These are phyloP conservation scores for Raphanus sativus DNA, from an alignment of 345 rosid genomes.

Conservation along the genomic window DNA sequence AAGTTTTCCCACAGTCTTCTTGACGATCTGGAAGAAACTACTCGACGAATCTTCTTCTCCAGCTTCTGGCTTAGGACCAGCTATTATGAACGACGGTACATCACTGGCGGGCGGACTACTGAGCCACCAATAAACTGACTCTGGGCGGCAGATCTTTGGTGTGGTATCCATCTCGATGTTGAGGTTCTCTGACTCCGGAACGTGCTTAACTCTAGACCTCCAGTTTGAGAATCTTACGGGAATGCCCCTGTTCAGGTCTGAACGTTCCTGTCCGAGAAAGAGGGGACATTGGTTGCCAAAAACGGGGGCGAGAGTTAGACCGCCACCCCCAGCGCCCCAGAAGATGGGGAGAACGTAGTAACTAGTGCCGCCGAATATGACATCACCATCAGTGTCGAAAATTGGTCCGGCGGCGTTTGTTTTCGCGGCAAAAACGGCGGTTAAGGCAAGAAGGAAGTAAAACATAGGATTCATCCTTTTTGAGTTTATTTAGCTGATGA, in stretches of 20 bases:
- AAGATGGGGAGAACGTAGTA: slow-evolving; percentile 11
- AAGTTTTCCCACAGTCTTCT: too few relatives aligned
- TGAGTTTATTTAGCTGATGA: background rate
- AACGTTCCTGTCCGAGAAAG: background rate
- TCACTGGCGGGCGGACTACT: too few relatives aligned
- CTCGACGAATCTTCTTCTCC: too few relatives aligned
- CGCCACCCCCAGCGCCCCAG: slow-evolving; percentile 9
- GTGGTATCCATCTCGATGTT: background rate
- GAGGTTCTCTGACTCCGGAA: background rate
- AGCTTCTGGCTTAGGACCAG: too few relatives aligned
- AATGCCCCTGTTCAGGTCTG: background rate
- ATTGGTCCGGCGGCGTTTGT: background rate
- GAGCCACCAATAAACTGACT: too few relatives aligned
- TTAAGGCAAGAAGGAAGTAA: slow-evolving; percentile 11
- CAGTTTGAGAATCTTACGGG: slow-evolving; percentile 23
- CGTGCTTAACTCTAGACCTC: background rate
- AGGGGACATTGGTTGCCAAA: background rate
- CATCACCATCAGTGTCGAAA: background rate
- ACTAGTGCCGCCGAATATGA: background rate
- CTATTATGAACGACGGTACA: too few relatives aligned
- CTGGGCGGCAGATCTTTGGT: background rate
- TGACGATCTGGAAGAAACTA: too few relatives aligned
- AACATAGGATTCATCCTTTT: slow-evolving; percentile 14
- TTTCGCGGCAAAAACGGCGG: background rate
- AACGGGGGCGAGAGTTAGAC: background rate